Evolutionary conservation across 1,284 basidiomycete species (phyloP).

Genomic region (Sporisorium exsertum): DNA sequence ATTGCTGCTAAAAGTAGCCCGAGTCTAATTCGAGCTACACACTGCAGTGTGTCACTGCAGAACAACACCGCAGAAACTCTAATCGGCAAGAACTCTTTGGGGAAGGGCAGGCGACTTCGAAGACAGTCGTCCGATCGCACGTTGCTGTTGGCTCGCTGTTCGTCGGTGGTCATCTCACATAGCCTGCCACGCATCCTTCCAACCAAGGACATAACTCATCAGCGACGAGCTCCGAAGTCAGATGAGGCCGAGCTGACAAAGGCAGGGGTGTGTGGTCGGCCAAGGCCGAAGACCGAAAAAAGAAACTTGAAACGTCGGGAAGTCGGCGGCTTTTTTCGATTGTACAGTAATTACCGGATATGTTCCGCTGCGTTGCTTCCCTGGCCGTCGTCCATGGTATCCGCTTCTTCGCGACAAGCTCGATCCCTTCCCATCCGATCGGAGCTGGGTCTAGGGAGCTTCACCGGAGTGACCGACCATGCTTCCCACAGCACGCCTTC

Average conservation of each 20-base stretch:
- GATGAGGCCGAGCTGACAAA: background rate
- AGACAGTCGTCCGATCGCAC: no score
- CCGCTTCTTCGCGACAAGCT: background rate
- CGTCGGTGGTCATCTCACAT: background rate
- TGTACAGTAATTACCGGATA: background rate
- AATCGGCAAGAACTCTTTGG: background rate
- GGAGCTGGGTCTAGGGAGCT: background rate
- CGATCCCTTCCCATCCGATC: background rate
- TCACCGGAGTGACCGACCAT: background rate
- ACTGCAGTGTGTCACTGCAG: background rate
- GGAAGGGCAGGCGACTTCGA: no score
- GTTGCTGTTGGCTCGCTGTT: background rate
- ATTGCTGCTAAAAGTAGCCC: background rate
- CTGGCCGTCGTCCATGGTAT: background rate
- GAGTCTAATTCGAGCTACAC: background rate
- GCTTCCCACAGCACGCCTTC: slow-evolving; percentile 10
- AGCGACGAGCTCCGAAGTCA: background rate
- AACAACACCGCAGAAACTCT: background rate
- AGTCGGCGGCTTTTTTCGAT: background rate
- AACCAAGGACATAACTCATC: background rate
- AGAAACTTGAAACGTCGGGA: slow-evolving; percentile 5
- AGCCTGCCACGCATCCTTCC: background rate
- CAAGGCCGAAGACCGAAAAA: slow-evolving; percentile 32
- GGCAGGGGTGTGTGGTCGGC: slow-evolving; percentile 15
- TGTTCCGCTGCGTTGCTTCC: background rate